Evolutionary conservation across 108 stramenopile genomes (phyloP).

Genomic region (Cyclostephanos tholiformis): DNA sequence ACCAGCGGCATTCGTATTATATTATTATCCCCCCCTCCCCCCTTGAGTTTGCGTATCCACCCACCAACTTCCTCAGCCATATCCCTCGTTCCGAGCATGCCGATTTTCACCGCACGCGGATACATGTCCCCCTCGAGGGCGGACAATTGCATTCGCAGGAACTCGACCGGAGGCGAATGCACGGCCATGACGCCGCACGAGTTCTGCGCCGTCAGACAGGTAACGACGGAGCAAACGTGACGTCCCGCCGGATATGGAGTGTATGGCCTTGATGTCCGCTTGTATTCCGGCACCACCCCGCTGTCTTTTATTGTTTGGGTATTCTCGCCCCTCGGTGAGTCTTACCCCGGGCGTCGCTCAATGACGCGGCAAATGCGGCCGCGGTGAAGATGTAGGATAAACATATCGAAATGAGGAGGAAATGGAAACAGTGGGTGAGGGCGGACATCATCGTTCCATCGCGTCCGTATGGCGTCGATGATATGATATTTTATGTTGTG

Average conservation of each 20-base stretch:
- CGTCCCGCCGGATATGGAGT: slow-evolving; percentile 63
- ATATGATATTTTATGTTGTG: too few species aligned
- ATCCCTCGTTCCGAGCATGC: slow-evolving; percentile 85
- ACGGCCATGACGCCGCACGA: slow-evolving; percentile 74
- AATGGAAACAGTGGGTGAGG: neutral
- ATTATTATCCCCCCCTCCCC: neutral
- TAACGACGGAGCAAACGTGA: slow-evolving; percentile 93
- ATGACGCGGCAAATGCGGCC: slow-evolving; percentile 10
- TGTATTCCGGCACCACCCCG: slow-evolving; percentile 97
- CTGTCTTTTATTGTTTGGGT: slow-evolving; percentile 78
- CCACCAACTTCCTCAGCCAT: slow-evolving; percentile 70
- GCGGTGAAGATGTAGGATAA: neutral
- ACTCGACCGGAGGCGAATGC: slow-evolving; percentile 61
- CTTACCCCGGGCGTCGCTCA: neutral
- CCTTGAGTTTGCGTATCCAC: slow-evolving; percentile 55
- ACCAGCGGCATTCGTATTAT: slow-evolving; percentile 56
- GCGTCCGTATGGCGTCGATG: too few species aligned
- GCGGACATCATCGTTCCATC: neutral
- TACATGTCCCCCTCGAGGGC: slow-evolving; percentile 76
- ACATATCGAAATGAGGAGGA: neutral
- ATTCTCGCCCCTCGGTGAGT: too few species aligned
- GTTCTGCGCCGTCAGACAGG: slow-evolving; percentile 90
- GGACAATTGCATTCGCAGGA: slow-evolving; percentile 65
- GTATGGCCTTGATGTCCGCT: slow-evolving; percentile 91
- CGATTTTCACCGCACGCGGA: slow-evolving; percentile 87